Conservation (phyloP, 345 rosid species). For the Erodium maritimum region DNA sequence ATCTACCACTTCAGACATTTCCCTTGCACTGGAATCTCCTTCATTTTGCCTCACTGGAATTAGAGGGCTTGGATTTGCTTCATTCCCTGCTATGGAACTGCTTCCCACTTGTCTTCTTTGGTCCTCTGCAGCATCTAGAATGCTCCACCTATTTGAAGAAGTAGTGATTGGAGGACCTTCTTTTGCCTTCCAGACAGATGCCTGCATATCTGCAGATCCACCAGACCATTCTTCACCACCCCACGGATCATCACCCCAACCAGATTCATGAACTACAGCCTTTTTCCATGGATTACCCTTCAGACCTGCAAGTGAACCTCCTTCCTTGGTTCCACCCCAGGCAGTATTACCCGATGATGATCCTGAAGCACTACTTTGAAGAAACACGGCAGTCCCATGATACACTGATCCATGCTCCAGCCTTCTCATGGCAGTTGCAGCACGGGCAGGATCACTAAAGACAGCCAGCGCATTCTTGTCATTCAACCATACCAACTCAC, state of each 20-base stretch:
- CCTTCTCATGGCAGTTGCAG: conserved; percentile 98
- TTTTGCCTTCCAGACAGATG: conserved; percentile 37
- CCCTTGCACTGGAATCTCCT: conserved; percentile 15
- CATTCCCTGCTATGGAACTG: conserved; percentile 11
- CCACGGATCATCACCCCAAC: conserved; percentile 54
- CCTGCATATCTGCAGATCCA: conserved; percentile 25
- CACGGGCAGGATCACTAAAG: conserved; percentile 79
- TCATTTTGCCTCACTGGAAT: conserved; percentile 16
- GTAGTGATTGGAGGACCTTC: conserved; percentile 42
- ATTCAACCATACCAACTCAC: conserved; percentile 86
- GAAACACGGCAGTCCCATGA: conserved; percentile 50
- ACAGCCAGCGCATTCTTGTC: conserved; percentile 91
- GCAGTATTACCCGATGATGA: conserved; percentile 32
- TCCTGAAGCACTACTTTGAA: conserved; percentile 27
- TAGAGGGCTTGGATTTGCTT: conserved; percentile 21
- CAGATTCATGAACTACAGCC: conserved; percentile 51
- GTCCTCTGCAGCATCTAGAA: conserved; percentile 41
- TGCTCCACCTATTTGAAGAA: conserved; percentile 58
- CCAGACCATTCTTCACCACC: conserved; percentile 39
- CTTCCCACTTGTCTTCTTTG: conserved; percentile 10
- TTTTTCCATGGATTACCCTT: conserved; percentile 81
- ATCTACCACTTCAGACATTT: conserved; percentile 44
- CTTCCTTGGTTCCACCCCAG: conserved; percentile 47
- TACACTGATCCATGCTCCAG: conserved; percentile 81
- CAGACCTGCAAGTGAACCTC: conserved; percentile 15